A percentile compares a stretch with the other conserved stretches of the same genome.
These are phyloP conservation scores for Fistulifera pelliculosa DNA, from an alignment of 108 stramenopile genomes.

Conservation along the genomic window DNA sequence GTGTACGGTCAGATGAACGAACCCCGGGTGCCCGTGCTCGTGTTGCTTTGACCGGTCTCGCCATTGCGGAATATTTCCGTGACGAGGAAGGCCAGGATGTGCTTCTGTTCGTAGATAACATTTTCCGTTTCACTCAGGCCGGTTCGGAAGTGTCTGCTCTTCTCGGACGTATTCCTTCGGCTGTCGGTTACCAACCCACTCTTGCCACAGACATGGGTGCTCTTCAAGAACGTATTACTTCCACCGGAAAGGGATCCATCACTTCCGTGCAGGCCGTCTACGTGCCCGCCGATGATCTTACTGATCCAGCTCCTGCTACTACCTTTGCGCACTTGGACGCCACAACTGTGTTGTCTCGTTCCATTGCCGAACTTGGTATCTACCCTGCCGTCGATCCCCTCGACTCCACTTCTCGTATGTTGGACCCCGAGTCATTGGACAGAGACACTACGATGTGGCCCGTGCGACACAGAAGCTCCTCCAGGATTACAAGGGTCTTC, in stretches of 20 bases:
- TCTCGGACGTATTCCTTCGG: constrained; percentile 99
- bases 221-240: constrained; percentile 99
- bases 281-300: constrained; percentile 99
- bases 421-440: constrained; percentile 98
- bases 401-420: constrained; percentile 99
- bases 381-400: constrained; percentile 99
- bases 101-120: constrained; percentile 99
- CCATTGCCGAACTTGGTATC: constrained; percentile 99
- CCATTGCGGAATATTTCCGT: constrained; percentile 99
- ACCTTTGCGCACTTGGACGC: constrained; percentile 99
- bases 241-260: constrained; percentile 99
- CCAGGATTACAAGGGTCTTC: constrained; percentile 98
- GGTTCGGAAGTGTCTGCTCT: constrained; percentile 99
- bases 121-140: constrained; percentile 99
- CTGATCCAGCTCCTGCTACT: constrained; percentile 99
- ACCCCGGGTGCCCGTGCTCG: constrained; percentile 99
- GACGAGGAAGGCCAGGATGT: constrained; percentile 99
- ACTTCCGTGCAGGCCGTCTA: constrained; percentile 99
- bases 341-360: constrained; percentile 99
- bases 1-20: constrained; percentile 99
- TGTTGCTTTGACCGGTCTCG: constrained; percentile 99
- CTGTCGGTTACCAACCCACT: constrained; percentile 99
- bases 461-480: constrained; percentile 99
- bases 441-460: constrained; percentile 98
- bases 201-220: constrained; percentile 99